Conservation (phyloP, 2,329 filamentous ascomycete species). For the Paracoccidioides brasiliensis region DNA sequence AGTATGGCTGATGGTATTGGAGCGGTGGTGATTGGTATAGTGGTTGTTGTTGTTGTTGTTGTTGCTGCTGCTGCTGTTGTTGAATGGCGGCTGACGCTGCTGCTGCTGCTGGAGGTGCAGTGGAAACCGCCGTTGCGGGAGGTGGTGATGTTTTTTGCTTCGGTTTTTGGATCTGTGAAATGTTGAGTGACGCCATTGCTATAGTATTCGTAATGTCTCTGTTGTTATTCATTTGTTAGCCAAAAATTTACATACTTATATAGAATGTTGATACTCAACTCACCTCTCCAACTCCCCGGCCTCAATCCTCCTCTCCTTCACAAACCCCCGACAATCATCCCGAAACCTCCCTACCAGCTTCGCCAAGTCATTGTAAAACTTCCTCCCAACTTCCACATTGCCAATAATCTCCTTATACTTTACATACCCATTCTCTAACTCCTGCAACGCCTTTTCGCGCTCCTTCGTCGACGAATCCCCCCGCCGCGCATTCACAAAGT, state of each 20-base stretch:
- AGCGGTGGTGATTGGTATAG: neutral
- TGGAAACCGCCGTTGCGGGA: conserved; percentile 21
- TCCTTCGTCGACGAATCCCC: conserved; percentile 57
- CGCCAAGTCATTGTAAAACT: conserved; percentile 93
- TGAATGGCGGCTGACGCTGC: conserved; percentile 10
- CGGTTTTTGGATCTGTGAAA: conserved; percentile 17
- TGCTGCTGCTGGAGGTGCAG: neutral
- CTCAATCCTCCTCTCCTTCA: conserved; percentile 66
- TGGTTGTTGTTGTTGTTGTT: conserved; percentile 15
- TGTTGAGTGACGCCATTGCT: conserved; percentile 45
- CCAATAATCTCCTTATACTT: conserved; percentile 94
- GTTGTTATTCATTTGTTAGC: conserved; percentile 1
- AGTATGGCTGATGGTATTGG: neutral
- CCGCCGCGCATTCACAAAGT: conserved; percentile 59
- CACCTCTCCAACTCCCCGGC: conserved; percentile 66
- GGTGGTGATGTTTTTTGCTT: conserved; percentile 23
- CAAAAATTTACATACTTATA: too few species aligned
- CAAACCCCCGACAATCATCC: conserved; percentile 67
- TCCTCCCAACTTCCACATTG: conserved; percentile 80
- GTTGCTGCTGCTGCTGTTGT: conserved; percentile 23
- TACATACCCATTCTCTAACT: conserved; percentile 78
- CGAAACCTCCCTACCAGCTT: conserved; percentile 76
- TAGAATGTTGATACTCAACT: too few species aligned
- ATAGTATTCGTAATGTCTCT: conserved; percentile 43
- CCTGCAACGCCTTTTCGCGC: conserved; percentile 74